phyloP scores from a whole-genome alignment of 202 grass and related monocot species.

The Panicum virgatum region DNA sequence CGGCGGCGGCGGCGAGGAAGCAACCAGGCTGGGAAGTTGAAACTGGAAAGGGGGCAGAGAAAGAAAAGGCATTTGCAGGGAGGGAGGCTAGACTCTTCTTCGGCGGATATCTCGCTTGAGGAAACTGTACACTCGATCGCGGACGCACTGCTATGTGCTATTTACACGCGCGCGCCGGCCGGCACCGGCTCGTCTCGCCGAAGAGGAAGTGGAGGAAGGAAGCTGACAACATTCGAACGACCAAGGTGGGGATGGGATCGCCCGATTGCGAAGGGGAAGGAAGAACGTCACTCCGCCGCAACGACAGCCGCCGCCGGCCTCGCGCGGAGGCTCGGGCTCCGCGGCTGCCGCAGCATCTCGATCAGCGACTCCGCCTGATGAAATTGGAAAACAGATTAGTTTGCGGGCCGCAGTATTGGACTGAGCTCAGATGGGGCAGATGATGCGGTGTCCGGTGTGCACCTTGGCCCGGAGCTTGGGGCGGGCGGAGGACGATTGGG shows the following conservation, averaged over 20 bases:
- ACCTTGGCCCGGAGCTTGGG: constrained; percentile 79
- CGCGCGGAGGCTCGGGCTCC: constrained; percentile 43
- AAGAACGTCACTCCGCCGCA: constrained; percentile 43
- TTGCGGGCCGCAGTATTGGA: background rate
- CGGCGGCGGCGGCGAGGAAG: constrained; percentile 31
- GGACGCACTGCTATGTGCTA: constrained; percentile 59
- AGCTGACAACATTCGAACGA: constrained; percentile 8
- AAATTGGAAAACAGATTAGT: constrained; percentile 13
- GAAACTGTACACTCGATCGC: constrained; percentile 75
- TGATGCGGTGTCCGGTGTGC: background rate
- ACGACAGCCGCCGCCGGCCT: constrained; percentile 50
- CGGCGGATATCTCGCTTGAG: constrained; percentile 60
- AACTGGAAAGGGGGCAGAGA: background rate
- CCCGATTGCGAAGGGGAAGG: background rate
- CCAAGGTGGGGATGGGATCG: background rate
- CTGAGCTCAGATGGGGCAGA: background rate
- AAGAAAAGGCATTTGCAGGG: constrained; percentile 1
- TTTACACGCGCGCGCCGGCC: constrained; percentile 58
- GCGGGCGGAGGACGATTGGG: constrained; percentile 68
- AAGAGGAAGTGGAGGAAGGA: background rate
- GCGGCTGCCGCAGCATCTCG: constrained; percentile 72
- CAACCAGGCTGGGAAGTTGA: constrained; percentile 4
- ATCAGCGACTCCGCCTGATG: constrained; percentile 74
- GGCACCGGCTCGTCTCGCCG: constrained; percentile 30
- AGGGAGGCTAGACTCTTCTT: constrained; percentile 19